Conservation (phyloP, 2,329 filamentous ascomycete genomes). For the Sordariomycetes sp. region DNA sequence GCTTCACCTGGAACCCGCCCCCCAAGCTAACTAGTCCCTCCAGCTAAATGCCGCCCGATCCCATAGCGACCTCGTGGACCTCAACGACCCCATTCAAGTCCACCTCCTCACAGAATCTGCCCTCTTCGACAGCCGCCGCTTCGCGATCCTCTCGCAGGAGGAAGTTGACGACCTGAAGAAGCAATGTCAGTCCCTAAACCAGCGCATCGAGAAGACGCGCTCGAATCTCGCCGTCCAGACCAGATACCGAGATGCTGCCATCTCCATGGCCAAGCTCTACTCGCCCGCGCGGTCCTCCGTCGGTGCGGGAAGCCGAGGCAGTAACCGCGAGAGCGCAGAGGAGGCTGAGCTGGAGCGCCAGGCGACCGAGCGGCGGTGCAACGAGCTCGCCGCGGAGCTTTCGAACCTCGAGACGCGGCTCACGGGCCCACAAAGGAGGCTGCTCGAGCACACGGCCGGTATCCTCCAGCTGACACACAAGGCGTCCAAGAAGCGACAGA, state of each 20-base stretch:
- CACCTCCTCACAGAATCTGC: constrained; percentile 92
- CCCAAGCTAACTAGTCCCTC: background rate
- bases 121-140: constrained; percentile 74
- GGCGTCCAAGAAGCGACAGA: constrained; percentile 44
- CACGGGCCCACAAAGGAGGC: constrained; percentile 58
- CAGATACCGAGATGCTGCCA: constrained; percentile 87
- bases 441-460: constrained; percentile 84
- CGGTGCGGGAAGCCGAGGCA: constrained; percentile 38
- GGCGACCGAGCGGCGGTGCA: constrained; percentile 66
- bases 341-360: constrained; percentile 63
- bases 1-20: background rate
- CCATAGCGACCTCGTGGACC: constrained; percentile 46
- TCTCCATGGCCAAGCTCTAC: constrained; percentile 73
- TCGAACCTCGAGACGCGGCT: constrained; percentile 66
- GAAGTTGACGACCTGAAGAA: constrained; percentile 89
- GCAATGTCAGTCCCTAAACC: constrained; percentile 57
- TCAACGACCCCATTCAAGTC: constrained; percentile 65
- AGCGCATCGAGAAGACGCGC: constrained; percentile 69
- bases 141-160: constrained; percentile 76
- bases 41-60: constrained; percentile 37
- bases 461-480: constrained; percentile 85
- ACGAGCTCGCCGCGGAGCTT: constrained; percentile 70
- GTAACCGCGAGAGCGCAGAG: constrained; percentile 34
- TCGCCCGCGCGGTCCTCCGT: constrained; percentile 31
- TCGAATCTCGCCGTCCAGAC: constrained; percentile 79